These are phyloP conservation scores for Colletotrichum tamarilloi DNA, from an alignment of 2,329 filamentous ascomycete genomes.

Conservation along the genomic window DNA sequence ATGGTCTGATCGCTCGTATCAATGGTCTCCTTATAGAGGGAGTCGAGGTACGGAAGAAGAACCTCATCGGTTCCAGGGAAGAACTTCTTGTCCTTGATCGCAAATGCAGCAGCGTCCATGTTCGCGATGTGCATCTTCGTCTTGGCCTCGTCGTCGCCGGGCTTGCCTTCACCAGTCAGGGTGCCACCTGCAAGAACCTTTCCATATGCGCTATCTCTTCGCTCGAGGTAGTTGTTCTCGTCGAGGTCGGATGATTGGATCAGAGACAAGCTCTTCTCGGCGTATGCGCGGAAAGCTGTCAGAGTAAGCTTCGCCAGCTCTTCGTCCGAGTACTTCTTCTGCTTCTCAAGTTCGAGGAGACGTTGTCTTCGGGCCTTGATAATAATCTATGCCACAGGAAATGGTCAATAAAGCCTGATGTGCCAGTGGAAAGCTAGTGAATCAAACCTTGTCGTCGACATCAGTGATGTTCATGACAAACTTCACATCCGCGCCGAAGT, in stretches of 20 bases:
- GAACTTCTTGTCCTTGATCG: conserved; percentile 60
- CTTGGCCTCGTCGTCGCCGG: conserved; percentile 85
- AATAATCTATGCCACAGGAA: conserved; percentile 57
- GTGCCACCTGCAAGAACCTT: conserved; percentile 66
- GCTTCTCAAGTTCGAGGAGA: conserved; percentile 81
- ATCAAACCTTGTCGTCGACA: conserved; percentile 76
- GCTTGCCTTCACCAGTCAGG: conserved; percentile 66
- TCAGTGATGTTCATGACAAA: conserved; percentile 97
- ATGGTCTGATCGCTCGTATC: conserved; percentile 75
- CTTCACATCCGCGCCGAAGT: conserved; percentile 84
- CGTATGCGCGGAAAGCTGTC: conserved; percentile 66
- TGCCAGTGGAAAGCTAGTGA: fast-evolving
- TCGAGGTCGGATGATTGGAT: conserved; percentile 58
- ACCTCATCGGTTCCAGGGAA: conserved; percentile 72
- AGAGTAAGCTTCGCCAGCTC: conserved; percentile 60
- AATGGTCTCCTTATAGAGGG: conserved; percentile 70
- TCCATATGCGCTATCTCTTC: conserved; percentile 65
- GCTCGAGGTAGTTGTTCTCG: conserved; percentile 60
- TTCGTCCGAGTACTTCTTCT: conserved; percentile 68
- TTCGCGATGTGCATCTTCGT: conserved; percentile 87
- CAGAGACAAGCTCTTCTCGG: conserved; percentile 64
- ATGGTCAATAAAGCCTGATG: neutral
- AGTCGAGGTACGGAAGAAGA: conserved; percentile 85
- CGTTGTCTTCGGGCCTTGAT: conserved; percentile 79
- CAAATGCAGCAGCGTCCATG: conserved; percentile 62